Base-by-base conservation (phyloP, 495 filamentous ascomycete genomes). In the Evansstolkia leycettana region DNA sequence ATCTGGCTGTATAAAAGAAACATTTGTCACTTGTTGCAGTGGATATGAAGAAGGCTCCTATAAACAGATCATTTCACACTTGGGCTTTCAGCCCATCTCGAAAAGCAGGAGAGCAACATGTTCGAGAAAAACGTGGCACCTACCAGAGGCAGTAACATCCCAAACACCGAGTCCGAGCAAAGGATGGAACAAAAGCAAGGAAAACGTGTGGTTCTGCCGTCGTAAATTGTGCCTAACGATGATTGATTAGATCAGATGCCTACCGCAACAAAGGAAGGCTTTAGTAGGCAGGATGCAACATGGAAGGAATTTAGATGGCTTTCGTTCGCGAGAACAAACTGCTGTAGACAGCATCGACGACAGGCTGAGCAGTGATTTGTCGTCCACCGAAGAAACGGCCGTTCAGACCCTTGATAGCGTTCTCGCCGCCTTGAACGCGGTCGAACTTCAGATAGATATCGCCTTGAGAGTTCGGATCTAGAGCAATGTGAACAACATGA, bases 371-470 rank as follows among this genome's bases (percentile, higher is more conserved):
- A 50, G 75, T 84, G 58, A 96, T 93, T 62, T 83, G 82, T 39
- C 72, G 72, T 37, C 84, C 86, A 39, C 82, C 88, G 53, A 96
- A 99, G 65, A 85, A 93, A 44, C 92, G 78, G 30, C 92, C 92
- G 56, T 96, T 99, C 36, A 99, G 70, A 41, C 92, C 92, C 55
- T 93, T 90, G 67, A 94, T 87, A 39, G 92, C 90, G 46, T 95
- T 96, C 55, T 94, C 83, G 49, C 89, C 92, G 37, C 88, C 90
- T 47, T 84, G 74, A 38, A 95, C 84, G 41, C 84, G 80, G 63
- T 94, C 84, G 55, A 96, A 99, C 60, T 96, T 96, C 52, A 96
- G 75, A 60, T 94, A 99, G 50, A 99, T 89, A 51, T 96, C 92
- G 62, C 92, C 92, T 54, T 82, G 74, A 35, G 82, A 85, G 58